Base-by-base conservation (phyloP, 352 stramenopile genomes). In the Phytophthora sp. region DNA sequence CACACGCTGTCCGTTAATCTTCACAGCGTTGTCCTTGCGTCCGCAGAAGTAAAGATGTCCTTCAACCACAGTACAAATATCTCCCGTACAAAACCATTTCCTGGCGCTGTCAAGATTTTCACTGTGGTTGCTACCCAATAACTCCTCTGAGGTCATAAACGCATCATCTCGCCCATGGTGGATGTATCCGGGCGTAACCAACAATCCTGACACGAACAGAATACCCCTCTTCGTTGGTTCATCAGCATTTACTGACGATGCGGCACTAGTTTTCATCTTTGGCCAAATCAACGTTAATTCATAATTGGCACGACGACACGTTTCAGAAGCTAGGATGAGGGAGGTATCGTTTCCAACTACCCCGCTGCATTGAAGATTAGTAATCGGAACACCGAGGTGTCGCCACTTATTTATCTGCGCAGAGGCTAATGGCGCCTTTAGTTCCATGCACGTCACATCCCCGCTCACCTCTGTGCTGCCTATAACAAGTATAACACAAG, bases 391-490 rank as follows among this genome's bases (percentile, higher is more conserved):
- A 4, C 79, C 81, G 42, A 70, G 26, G 32, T 71, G 12, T 9
- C 50, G 30, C 81, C 81, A 88, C 2, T 43, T 21, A 12, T 18
- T 31, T 13, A 70, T 3, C 12, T 79, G 39, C 12, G 21, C 15
- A 5, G n/a, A 5, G 8, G 55, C 41, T 4, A 82, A 34, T 15
- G 70, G 66, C 6, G 54, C 51, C 7, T 66, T 67, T 5, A 88
- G 15, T 37, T 72, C 57, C 38, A 81, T 66, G 43, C 67, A 84
- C 27, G 68, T 84, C 39, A 88, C 56, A 49, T 91, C 81, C 2
- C 81, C 81, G 35, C 78, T 88, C 37, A 91, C 41, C 55, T 91
- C 81, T 1, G 81, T 88, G 54, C 79, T 88, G 20, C 77, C 77
- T 86, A 41, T n/a, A 54, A 53, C 9, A 18, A 44, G 51, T 27